A percentile compares a stretch with the other conserved stretches of the same genome.
Conservation (phyloP, 1,284 basidiomycete species). For the Cryptococcus sp. region DNA sequence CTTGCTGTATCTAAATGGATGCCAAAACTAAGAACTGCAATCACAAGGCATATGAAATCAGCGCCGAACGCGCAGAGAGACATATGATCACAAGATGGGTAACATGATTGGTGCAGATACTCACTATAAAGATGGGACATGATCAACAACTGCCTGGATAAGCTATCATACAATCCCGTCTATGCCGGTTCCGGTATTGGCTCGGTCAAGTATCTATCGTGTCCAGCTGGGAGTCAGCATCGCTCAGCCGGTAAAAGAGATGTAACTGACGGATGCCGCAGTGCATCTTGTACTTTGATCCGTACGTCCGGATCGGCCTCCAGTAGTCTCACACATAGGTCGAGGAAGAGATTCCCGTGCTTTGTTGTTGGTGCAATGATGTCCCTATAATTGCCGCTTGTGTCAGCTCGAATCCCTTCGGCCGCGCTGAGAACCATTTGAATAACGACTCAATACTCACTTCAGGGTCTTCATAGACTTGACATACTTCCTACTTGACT, state of each 20-base stretch:
- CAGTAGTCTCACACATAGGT: conserved; percentile 82
- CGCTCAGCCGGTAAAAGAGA: not conserved
- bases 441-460: conserved; percentile 54
- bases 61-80: too few species aligned
- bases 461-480: conserved; percentile 75
- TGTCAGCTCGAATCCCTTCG: too few species aligned
- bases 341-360: conserved; percentile 68
- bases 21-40: too few species aligned
- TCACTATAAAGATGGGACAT: too few species aligned
- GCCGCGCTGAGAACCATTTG: too few species aligned
- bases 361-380: conserved; percentile 74
- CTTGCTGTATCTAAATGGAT: too few species aligned
- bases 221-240: not conserved
- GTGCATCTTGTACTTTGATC: conserved; percentile 80
- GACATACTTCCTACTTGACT: conserved; percentile 92
- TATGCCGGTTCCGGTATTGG: conserved; percentile 19
- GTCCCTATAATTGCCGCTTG: conserved; percentile 58
- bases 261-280: conserved; percentile 69
- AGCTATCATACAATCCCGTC: not conserved
- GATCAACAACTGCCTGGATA: too few species aligned
- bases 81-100: too few species aligned
- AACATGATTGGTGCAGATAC: too few species aligned
- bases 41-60: too few species aligned
- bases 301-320: conserved; percentile 88
- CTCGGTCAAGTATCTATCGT: conserved; percentile 16